phyloP scores from a whole-genome alignment of 192 early-diverging fungal species.

The Coemansia sp. region DNA sequence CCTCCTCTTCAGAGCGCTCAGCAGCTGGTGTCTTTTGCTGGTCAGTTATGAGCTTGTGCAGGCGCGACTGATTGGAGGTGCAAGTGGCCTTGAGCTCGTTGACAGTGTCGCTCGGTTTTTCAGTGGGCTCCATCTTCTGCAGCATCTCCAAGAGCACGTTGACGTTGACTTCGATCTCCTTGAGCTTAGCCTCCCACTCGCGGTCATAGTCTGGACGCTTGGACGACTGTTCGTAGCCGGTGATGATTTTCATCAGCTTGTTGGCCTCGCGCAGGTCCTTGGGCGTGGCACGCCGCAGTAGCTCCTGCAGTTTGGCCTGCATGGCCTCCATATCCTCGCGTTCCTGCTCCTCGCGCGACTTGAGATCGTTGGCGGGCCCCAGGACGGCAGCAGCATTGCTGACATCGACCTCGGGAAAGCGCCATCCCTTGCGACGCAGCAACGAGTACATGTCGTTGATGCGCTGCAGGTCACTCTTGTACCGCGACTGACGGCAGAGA shows the following conservation, averaged over 20 bases:
- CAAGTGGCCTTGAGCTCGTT: constrained; percentile 38
- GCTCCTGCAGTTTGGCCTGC: constrained; percentile 87
- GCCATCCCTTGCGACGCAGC: constrained; percentile 78
- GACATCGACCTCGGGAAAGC: constrained; percentile 41
- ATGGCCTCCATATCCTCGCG: constrained; percentile 77
- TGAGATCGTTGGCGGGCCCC: constrained; percentile 57
- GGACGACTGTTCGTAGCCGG: constrained; percentile 82
- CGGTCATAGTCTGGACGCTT: constrained; percentile 71
- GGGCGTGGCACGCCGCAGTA: constrained; percentile 90
- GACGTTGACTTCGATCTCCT: constrained; percentile 74
- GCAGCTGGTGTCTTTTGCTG: not conserved
- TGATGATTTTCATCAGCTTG: constrained; percentile 95
- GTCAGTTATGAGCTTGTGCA: constrained; percentile 44
- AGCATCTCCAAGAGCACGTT: constrained; percentile 78
- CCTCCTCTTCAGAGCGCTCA: constrained; percentile 9
- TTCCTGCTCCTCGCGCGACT: constrained; percentile 93
- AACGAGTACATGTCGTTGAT: constrained; percentile 95
- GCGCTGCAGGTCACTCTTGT: constrained; percentile 89
- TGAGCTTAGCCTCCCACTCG: constrained; percentile 75
- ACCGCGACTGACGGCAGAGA: constrained; percentile 77
- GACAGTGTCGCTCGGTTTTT: constrained; percentile 37
- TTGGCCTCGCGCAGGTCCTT: constrained; percentile 94
- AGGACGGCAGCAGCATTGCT: constrained; percentile 41
- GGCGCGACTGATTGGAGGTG: constrained; percentile 26
- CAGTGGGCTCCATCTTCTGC: constrained; percentile 61